phyloP scores from a whole-genome alignment of 1,284 basidiomycete genomes.

The Ganoderma meredithae region DNA sequence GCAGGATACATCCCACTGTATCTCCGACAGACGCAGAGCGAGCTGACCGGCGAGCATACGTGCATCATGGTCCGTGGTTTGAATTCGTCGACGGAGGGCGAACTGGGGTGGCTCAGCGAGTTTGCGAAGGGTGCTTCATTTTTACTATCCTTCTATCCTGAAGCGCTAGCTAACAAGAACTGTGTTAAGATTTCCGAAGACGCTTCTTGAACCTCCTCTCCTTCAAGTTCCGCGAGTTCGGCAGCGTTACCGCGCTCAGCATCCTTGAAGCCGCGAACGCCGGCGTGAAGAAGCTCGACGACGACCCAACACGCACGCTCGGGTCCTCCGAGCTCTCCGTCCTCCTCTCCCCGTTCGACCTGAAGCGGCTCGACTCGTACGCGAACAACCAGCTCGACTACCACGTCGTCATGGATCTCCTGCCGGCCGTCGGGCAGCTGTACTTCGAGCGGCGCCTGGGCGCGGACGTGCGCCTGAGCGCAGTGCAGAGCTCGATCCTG shows the following conservation, averaged over 20 bases:
- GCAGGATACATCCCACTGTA: conserved; percentile 93
- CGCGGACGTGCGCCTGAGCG: conserved; percentile 71
- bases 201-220: conserved; percentile 92
- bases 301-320: conserved; percentile 56
- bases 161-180: neutral
- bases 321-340: conserved; percentile 75
- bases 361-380: conserved; percentile 96
- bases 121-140: conserved; percentile 81
- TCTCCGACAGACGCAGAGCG: conserved; percentile 92
- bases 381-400: conserved; percentile 97
- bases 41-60: conserved; percentile 96
- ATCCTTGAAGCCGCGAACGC: conserved; percentile 86
- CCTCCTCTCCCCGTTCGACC: conserved; percentile 90
- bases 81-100: conserved; percentile 68
- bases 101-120: conserved; percentile 86
- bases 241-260: conserved; percentile 86
- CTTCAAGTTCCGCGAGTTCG: conserved; percentile 95
- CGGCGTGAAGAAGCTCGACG: conserved; percentile 64
- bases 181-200: conserved; percentile 83
- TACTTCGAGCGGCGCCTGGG: conserved; percentile 87
- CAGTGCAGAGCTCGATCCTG: conserved; percentile 89
- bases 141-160: neutral
- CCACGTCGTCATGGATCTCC: conserved; percentile 93
- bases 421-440: conserved; percentile 82
- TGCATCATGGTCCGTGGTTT: conserved; percentile 91